Percentiles rank a stretch among this genome's conserved stretches.
phyloP scores from a whole-genome alignment of 169 alveolate species.

The Plasmodium blacklocki region DNA sequence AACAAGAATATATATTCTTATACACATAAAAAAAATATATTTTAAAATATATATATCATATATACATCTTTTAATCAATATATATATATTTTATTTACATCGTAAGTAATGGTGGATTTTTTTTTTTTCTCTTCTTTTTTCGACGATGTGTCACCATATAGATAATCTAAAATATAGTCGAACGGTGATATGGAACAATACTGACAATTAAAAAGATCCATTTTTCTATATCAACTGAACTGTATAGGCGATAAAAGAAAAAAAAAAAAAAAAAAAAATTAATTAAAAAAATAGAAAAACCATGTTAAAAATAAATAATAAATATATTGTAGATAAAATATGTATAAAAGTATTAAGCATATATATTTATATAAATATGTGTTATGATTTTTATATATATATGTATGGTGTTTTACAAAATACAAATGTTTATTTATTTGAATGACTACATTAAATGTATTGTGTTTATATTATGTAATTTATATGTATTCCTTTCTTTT shows the following conservation, averaged over 20 bases:
- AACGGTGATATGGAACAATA: constrained; percentile 73
- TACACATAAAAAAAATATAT: background rate
- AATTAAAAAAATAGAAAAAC: constrained; percentile 25
- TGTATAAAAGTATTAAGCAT: constrained; percentile 2
- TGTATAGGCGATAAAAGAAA: constrained; percentile 5
- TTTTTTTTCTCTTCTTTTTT: constrained; percentile 68
- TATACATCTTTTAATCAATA: background rate
- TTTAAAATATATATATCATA: background rate
- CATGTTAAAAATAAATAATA: constrained; percentile 13
- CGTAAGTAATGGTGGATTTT: constrained; percentile 65
- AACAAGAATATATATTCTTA: background rate
- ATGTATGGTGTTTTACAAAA: too few species aligned
- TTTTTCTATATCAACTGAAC: constrained; percentile 21
- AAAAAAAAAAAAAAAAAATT: constrained; percentile 21
- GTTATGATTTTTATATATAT: background rate
- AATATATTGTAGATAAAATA: constrained; percentile 21
- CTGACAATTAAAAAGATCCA: constrained; percentile 75
- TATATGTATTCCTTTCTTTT: too few species aligned
- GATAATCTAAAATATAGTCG: constrained; percentile 60
- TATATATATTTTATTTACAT: constrained; percentile 25
- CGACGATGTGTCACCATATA: constrained; percentile 64
- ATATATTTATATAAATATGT: constrained; percentile 1
- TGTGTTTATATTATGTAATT: too few species aligned
- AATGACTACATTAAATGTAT: too few species aligned
- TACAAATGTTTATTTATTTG: too few species aligned